A percentile compares a stretch with the other conserved stretches of the same genome.
Evolutionary conservation across 1,284 basidiomycete genomes (phyloP).

Genomic region (Irpex rosettiformis): DNA sequence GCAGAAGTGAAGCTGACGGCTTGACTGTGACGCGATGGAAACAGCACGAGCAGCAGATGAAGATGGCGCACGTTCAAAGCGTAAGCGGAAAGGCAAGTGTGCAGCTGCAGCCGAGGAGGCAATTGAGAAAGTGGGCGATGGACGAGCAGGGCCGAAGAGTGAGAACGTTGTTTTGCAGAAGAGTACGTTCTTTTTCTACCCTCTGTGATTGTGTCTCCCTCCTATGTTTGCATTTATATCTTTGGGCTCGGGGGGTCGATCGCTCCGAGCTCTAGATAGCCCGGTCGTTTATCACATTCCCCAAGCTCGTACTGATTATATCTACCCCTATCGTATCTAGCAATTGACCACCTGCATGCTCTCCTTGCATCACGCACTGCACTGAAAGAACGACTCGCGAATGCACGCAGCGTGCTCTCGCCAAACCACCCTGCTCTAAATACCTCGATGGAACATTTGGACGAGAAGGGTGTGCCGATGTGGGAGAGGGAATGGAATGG

Average conservation of each 20-base stretch:
- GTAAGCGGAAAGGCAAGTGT: conserved; percentile 31
- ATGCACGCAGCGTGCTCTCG: conserved; percentile 53
- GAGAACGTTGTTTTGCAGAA: conserved; percentile 83
- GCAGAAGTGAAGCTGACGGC: no score
- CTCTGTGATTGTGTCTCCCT: conserved; percentile 6
- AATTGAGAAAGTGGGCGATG: conserved; percentile 59
- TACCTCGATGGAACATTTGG: conserved; percentile 30
- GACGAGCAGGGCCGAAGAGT: conserved; percentile 78
- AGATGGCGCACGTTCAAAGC: conserved; percentile 15
- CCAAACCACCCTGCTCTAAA: conserved; percentile 50
- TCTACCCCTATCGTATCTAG: conserved; percentile 36
- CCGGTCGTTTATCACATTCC: conserved; percentile 4
- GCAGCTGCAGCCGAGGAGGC: conserved; percentile 6
- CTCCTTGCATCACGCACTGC: conserved; percentile 55
- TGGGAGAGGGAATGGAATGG: conserved; percentile 82
- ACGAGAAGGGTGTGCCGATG: conserved; percentile 36
- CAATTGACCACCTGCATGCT: conserved; percentile 78
- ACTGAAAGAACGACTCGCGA: conserved; percentile 55
- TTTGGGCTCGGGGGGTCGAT: no score
- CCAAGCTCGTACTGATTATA: background rate
- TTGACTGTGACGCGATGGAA: background rate
- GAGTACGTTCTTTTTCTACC: conserved; percentile 49
- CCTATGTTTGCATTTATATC: background rate
- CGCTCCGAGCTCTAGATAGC: background rate
- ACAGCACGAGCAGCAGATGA: conserved; percentile 21